These are phyloP conservation scores for Hysterium pulicare DNA, from an alignment of 2,329 filamentous ascomycete species.

Conservation along the genomic window DNA sequence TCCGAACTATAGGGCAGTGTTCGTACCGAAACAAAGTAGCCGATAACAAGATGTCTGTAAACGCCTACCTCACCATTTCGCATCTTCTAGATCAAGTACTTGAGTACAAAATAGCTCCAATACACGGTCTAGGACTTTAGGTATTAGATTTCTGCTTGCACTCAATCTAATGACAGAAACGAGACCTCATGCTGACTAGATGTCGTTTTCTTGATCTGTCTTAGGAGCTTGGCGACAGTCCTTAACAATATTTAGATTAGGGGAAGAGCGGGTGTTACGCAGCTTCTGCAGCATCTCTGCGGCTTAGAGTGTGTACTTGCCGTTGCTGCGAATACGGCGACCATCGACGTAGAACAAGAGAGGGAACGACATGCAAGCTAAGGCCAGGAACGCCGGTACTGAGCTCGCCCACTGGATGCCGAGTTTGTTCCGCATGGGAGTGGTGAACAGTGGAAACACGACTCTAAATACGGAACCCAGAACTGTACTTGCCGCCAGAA, in stretches of 20 bases:
- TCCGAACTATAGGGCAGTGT: no score
- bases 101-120: no score
- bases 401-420: conserved; percentile 13
- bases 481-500: conserved; percentile 38
- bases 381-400: conserved; percentile 12
- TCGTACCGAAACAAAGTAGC: no score
- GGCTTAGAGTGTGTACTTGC: conserved; percentile 63
- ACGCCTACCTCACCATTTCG: no score
- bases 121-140: no score
- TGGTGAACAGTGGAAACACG: conserved; percentile 35
- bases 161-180: neutral
- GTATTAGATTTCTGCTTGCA: neutral
- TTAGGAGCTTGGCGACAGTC: neutral
- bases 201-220: neutral
- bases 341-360: conserved; percentile 69
- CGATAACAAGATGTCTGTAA: no score
- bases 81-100: no score
- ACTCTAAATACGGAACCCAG: conserved; percentile 44
- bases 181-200: neutral
- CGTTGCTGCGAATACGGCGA: conserved; percentile 54
- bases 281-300: conserved; percentile 50
- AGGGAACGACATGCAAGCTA: conserved; percentile 38
- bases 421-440: conserved; percentile 10
- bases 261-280: neutral
- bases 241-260: neutral